These are phyloP conservation scores for Abrus precatorius DNA, from an alignment of 306 rosid genomes.

Conservation along the genomic window DNA sequence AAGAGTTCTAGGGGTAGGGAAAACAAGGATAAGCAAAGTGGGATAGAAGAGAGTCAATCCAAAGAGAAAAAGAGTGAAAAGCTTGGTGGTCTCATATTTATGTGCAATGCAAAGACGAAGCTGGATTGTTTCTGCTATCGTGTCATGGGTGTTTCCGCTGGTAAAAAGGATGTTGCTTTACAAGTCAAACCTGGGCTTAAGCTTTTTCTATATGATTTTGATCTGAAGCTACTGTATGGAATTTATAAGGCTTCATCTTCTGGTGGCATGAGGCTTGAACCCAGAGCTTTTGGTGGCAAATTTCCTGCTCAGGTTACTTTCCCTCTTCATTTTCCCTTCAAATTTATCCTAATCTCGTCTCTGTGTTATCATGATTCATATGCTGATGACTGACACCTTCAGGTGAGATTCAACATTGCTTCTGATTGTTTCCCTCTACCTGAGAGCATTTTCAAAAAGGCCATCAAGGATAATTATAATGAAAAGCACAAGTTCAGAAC, in stretches of 20 bases:
- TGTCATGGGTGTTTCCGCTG: slow-evolving; percentile 80
- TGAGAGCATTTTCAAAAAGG: slow-evolving; percentile 80
- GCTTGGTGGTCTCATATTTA: slow-evolving; percentile 88
- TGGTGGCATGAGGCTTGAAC: slow-evolving; percentile 89
- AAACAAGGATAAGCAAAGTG: slow-evolving; percentile 47
- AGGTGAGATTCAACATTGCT: slow-evolving; percentile 81
- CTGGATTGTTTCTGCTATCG: slow-evolving; percentile 84
- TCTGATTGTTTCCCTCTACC: slow-evolving; percentile 88
- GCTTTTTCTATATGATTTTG: slow-evolving; percentile 91
- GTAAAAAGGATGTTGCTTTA: slow-evolving; percentile 70
- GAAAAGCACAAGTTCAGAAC: slow-evolving; percentile 76
- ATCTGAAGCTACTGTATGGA: slow-evolving; percentile 89
- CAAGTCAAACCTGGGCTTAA: slow-evolving; percentile 77
- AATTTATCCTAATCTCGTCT: slow-evolving; percentile 33
- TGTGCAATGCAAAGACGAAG: slow-evolving; percentile 93
- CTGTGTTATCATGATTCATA: slow-evolving; percentile 23
- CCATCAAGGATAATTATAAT: slow-evolving; percentile 83
- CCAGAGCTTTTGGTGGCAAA: slow-evolving; percentile 82
- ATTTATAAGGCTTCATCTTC: slow-evolving; percentile 82
- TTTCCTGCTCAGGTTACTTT: slow-evolving; percentile 90
- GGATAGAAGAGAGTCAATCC: slow-evolving; percentile 40
- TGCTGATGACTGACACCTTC: slow-evolving; percentile 50
- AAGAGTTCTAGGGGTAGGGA: slow-evolving; percentile 45
- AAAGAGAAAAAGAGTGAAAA: slow-evolving; percentile 58
- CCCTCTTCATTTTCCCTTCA: slow-evolving; percentile 15